Evolutionary conservation across 108 stramenopile species (phyloP), one percentile per base, ranked within the genome.

Genomic region (Seminavis robusta): DNA sequence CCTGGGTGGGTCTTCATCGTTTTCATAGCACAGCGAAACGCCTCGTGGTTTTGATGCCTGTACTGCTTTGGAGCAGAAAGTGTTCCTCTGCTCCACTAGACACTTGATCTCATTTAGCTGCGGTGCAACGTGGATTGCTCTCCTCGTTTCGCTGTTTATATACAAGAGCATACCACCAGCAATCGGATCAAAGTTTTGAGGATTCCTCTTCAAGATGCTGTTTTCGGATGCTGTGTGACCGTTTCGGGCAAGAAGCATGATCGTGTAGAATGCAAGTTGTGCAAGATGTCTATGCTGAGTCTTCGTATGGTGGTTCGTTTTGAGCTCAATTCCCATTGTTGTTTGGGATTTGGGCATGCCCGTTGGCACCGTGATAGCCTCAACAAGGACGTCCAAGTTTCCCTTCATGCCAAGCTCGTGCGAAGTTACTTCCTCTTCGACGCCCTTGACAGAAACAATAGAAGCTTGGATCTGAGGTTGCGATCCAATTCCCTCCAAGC

Each of bases 401-500:
- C 94, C 94, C 52, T 88, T 90, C 55, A 95, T 49, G 10, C 88
- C 94, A 2, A 95, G 63, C 37, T 90, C 86, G 24, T 86, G 81
- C 5, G 78, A 79, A 31, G 85, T 47, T 30, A 74, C 56, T 28
- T 69, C 65, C 59, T 95, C 88, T 57, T 95, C 94, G 1, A 84
- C 76, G 20, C 65, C 69, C 27, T 73, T 42, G 8, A 82, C 76
- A 3, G 52, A 33, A 16, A 51, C 44, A 7, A 64, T 73, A 10
- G 61, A 29, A 47, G 81, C 68, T 3, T 65, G 49, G 28, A 77
- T 57, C 19, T 56, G 57, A 8, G 63, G 41, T 3, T 69, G n/a
- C 2, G 3, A 23, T 10, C 69, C 69, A 51, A 71, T 58, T n/a
- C 73, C 69, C 10, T 44, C 50, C 7, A 75, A 34, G 9, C 43